These are phyloP conservation scores for Paracorniculantispora psalliotae DNA, from an alignment of 2,329 filamentous ascomycete genomes.

Conservation along the genomic window DNA sequence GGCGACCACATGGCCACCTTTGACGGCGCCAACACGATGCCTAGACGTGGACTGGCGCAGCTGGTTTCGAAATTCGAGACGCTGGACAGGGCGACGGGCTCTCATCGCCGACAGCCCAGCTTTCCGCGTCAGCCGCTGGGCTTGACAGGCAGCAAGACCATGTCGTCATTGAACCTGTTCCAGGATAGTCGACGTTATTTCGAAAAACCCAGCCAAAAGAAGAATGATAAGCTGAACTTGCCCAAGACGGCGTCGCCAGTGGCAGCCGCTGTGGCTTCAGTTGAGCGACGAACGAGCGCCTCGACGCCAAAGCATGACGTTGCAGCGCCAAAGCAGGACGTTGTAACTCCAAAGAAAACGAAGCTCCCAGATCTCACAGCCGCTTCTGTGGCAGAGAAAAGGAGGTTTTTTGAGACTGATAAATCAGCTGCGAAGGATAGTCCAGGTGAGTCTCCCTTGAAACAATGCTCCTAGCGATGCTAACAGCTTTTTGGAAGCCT, in stretches of 20 bases:
- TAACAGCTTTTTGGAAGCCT: neutral
- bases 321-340: neutral
- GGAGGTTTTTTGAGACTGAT: slow-evolving; percentile 20
- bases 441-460: neutral
- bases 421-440: neutral
- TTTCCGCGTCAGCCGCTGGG: slow-evolving; percentile 13
- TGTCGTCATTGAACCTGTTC: slow-evolving; percentile 1
- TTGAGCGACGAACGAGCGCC: neutral
- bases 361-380: neutral
- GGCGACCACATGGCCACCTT: neutral
- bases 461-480: neutral
- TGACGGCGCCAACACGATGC: neutral
- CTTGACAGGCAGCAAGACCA: slow-evolving; percentile 3
- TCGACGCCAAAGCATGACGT: neutral
- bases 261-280: neutral
- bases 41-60: slow-evolving; percentile 23
- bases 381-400: slow-evolving; percentile 21
- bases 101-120: neutral
- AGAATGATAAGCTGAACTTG: neutral
- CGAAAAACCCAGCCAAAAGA: neutral
- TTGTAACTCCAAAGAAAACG: neutral
- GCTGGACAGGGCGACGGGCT: slow-evolving; percentile 20
- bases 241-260: neutral
- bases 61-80: slow-evolving; percentile 33
- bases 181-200: neutral